phyloP scores from a whole-genome alignment of 1,139 yeast genomes.

The Candida sp. region DNA sequence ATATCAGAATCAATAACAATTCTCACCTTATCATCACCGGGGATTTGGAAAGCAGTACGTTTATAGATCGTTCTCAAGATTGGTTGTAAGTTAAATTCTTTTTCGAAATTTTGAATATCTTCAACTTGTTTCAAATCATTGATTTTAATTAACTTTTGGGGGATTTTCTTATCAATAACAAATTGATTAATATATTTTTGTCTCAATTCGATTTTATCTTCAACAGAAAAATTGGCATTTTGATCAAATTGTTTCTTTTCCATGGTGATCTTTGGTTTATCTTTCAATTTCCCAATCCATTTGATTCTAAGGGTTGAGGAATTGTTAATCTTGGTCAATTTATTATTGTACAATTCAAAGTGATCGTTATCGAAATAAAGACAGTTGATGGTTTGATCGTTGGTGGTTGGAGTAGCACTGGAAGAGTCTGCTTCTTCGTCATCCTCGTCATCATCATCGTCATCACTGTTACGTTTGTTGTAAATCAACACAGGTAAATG shows the following conservation, averaged over 20 bases:
- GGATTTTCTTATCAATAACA: constrained; percentile 33
- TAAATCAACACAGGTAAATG: constrained; percentile 91
- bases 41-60: constrained; percentile 96
- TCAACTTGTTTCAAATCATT: constrained; percentile 28
- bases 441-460: constrained; percentile 34
- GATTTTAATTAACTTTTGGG: constrained; percentile 22
- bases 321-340: constrained; percentile 67
- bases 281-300: constrained; percentile 84
- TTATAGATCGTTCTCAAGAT: constrained; percentile 82
- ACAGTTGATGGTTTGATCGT: constrained; percentile 82
- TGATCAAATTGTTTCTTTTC: constrained; percentile 75
- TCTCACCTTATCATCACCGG: constrained; percentile 92
- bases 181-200: constrained; percentile 49
- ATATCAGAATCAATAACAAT: constrained; percentile 89
- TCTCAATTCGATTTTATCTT: constrained; percentile 63
- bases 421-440: constrained; percentile 33
- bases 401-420: constrained; percentile 11
- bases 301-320: constrained; percentile 77
- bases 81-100: constrained; percentile 72
- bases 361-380: constrained; percentile 82
- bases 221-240: constrained; percentile 51
- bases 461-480: constrained; percentile 38
- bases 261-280: constrained; percentile 72
- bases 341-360: constrained; percentile 84
- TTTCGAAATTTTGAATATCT: constrained; percentile 57